Base-by-base conservation (phyloP, 345 rosid genomes). In the Syzygium aromaticum region DNA sequence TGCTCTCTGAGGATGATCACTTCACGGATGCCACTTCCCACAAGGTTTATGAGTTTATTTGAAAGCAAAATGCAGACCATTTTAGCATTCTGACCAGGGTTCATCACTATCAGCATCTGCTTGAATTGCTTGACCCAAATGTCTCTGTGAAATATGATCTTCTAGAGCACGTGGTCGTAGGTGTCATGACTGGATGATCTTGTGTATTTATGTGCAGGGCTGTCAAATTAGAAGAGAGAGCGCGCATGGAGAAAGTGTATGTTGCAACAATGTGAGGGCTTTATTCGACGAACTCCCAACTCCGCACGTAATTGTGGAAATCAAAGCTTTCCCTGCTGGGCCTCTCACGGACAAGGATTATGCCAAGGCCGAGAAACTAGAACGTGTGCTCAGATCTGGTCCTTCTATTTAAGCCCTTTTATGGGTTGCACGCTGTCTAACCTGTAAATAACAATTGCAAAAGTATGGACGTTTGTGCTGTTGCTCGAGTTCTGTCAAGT, bases 201-300 rank as follows among this genome's bases (percentile, higher is more conserved):
- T 40, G 49, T 51, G n/a, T 53, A 5, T 14, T 33, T 30, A 28
- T 19, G 25, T 91, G 87, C 87, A 97, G 98, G 99, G 99, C 27
- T 97, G 99, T 90, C 99, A 97, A 90, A 96, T 97, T 54, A 93
- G 99, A 88, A 90, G 98, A 90, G 98, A 95, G 93, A 96, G 94
- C 88, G 99, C 99, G 38, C 99, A 97, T 30, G 98, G 99, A 11
- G 97, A 96, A 90, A 96, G 98, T 52, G 98, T 97, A 7, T 97
- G 99, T 93, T 97, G 98, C 95, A 95, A 97, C 92, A 97, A 97
- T 22, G 98, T 97, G 57, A 94, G 99, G 90, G 98, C 99, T 89
- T 82, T 97, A 59, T 97, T 97, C 86, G 99, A 97, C 86, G 99
- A 97, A 91, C 95, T 97, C 82, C 99, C 98, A 0, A 95, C 99